Base-by-base conservation (phyloP, 1,284 basidiomycete genomes). In the Wolfiporia cocos region DNA sequence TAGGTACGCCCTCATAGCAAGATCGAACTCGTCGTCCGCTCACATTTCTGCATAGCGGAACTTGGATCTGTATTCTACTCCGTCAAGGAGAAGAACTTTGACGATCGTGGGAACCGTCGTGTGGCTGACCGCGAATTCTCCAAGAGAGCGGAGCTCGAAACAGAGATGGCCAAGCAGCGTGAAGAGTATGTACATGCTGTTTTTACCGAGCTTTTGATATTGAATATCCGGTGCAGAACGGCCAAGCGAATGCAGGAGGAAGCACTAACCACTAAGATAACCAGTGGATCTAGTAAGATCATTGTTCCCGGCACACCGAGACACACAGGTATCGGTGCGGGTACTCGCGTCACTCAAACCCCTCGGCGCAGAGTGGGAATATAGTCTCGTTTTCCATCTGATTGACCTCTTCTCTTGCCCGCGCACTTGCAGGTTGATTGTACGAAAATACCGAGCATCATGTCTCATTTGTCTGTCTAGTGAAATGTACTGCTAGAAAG, bases 51-150 rank as follows among this genome's bases (percentile, higher is more conserved):
- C 50, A 21, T 50, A 89, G 92, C 92, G 54, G 90, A 95, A 49
- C 76, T 94, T 39, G 92, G 92, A 47, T 89, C 91, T 38, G 90
- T 95, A 14, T 96, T 95, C 73, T 97, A 90, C 69, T 92, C 90
- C 22, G 91, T 94, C 43, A 85, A 91, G 57, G 92, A 96, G 68
- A 92, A 94, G 71, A 91, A 91, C 68, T 95, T 96, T 59, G 91
- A 92, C 58, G 86, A 91, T 49, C 70, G 85, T 24, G 81, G 86
- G 5, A 78, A 76, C 45, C 70, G 84, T 37, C 75, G 80, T 11
- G 76, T 78, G 52, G 80, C 86, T 14, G 89, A 92, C 58, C 76
- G 85, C 32, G 92, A 97, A 60, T 93, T 97, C 63, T 91, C 85
- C 28, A 88, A 83, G 64, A 78, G 78, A 56, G 89, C 92, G 0